Conservation (phyloP, 2,329 filamentous ascomycete species). For the Penicillium frequentans region DNA sequence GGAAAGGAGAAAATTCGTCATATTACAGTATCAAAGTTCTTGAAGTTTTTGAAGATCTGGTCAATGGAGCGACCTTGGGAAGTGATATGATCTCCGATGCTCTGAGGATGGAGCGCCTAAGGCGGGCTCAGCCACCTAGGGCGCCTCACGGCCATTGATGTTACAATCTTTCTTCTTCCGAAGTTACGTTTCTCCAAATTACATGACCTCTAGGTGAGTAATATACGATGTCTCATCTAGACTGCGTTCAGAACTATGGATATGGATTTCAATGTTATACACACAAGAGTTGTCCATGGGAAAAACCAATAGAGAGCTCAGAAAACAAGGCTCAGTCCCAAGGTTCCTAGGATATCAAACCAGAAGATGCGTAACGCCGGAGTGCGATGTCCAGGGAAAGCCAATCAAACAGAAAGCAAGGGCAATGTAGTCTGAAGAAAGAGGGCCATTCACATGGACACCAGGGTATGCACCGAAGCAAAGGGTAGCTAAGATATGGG, state of each 20-base stretch:
- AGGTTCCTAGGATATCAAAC: background rate
- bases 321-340: background rate
- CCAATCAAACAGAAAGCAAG: background rate
- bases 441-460: conserved; percentile 5
- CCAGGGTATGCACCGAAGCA: conserved; percentile 10
- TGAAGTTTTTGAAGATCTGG: too few species aligned
- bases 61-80: too few species aligned
- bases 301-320: background rate
- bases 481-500: conserved; percentile 1
- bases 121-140: too few species aligned
- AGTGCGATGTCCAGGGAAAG: background rate
- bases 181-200: too few species aligned
- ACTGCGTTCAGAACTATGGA: background rate
- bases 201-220: background rate
- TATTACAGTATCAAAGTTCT: too few species aligned
- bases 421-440: background rate
- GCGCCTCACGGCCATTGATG: too few species aligned
- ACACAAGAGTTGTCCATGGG: conserved; percentile 7
- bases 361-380: conserved; percentile 3
- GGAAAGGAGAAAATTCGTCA: too few species aligned
- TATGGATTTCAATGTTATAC: conserved; percentile 22
- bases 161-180: too few species aligned
- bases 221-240: background rate
- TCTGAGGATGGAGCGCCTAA: too few species aligned
- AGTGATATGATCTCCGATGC: too few species aligned